Conservation (phyloP, 2,329 filamentous ascomycete genomes). For the Trichoderma oligosporum region DNA sequence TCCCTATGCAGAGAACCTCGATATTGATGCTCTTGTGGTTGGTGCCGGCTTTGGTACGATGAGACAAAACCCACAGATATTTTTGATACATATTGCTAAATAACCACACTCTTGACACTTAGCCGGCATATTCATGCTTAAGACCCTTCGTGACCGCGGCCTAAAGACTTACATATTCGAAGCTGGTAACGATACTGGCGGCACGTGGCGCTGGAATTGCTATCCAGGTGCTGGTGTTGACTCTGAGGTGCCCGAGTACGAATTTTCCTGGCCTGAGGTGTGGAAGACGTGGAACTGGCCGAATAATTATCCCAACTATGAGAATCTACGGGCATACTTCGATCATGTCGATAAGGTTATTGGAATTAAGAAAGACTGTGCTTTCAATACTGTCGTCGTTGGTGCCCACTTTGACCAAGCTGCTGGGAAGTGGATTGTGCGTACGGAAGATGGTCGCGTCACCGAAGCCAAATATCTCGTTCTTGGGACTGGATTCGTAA, state of each 20-base stretch:
- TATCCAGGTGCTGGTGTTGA: conserved; percentile 55
- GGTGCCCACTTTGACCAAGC: conserved; percentile 49
- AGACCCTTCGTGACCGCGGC: conserved; percentile 49
- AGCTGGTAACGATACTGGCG: conserved; percentile 48
- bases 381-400: conserved; percentile 54
- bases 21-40: conserved; percentile 44
- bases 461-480: conserved; percentile 51
- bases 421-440: conserved; percentile 47
- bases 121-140: conserved; percentile 49
- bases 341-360: conserved; percentile 55
- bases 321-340: conserved; percentile 56
- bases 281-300: conserved; percentile 57
- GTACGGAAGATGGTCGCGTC: conserved; percentile 47
- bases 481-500: conserved; percentile 50
- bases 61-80: neutral
- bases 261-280: conserved; percentile 50
- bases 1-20: conserved; percentile 41
- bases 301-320: conserved; percentile 47
- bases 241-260: conserved; percentile 50
- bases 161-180: conserved; percentile 49
- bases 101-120: neutral
- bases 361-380: conserved; percentile 52
- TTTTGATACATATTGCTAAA: neutral
- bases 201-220: conserved; percentile 55
- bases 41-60: conserved; percentile 43